These are phyloP conservation scores for Ophiostoma ulmi DNA, from an alignment of 2,329 filamentous ascomycete genomes.

Conservation along the genomic window DNA sequence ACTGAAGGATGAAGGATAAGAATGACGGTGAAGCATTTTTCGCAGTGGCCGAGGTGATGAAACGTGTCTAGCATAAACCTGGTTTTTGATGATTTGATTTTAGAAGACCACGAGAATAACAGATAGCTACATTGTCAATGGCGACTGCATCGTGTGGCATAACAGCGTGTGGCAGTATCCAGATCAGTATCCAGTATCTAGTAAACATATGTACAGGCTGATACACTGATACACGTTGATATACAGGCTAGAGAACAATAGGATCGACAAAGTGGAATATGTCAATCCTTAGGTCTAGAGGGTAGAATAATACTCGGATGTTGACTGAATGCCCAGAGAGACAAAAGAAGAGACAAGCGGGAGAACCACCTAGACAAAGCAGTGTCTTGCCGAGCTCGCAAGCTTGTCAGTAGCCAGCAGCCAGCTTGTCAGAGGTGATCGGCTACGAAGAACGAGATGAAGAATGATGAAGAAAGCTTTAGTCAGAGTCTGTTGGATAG, in stretches of 20 bases:
- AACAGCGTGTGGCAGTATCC: too few relatives aligned
- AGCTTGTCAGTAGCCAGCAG: too few relatives aligned
- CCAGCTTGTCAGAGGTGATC: not conserved
- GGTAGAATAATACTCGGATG: not conserved
- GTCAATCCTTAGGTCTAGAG: not conserved
- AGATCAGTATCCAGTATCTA: too few relatives aligned
- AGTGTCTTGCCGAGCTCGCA: not conserved
- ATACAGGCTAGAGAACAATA: constrained; percentile 2
- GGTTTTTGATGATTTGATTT: not conserved
- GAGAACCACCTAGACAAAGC: not conserved
- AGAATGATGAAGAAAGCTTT: constrained; percentile 11
- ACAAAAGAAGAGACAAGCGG: not conserved
- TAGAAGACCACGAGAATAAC: not conserved
- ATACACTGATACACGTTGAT: not conserved
- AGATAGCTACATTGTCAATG: not conserved
- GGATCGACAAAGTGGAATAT: not conserved
- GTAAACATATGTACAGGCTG: not conserved
- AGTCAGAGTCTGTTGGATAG: not conserved
- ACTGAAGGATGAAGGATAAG: not conserved
- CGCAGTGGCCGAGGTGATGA: not conserved
- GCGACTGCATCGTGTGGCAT: not conserved
- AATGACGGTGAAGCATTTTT: not conserved
- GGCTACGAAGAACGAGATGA: not conserved
- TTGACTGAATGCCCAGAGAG: not conserved
- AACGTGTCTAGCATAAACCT: not conserved